These are phyloP conservation scores for Ilyonectria mors-panacis DNA, from an alignment of 2,329 filamentous ascomycete species.

Conservation along the genomic window DNA sequence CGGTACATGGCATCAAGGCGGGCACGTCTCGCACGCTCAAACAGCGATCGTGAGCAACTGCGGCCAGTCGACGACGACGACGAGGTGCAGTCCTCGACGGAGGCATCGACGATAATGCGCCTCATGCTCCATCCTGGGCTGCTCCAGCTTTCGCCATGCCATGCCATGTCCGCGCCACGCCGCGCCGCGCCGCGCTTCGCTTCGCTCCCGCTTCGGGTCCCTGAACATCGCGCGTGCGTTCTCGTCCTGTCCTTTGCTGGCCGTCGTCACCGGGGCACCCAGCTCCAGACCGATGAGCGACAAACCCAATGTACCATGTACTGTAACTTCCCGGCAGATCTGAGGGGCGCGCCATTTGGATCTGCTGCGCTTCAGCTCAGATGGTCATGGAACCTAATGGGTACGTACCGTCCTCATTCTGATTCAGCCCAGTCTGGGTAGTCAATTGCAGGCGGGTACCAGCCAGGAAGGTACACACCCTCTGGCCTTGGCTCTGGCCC, in stretches of 20 bases:
- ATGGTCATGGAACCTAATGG: slow-evolving; percentile 21
- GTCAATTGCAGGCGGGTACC: slow-evolving; percentile 17
- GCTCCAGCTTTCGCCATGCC: slow-evolving; percentile 29
- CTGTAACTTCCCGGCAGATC: slow-evolving; percentile 16
- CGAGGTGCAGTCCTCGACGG: slow-evolving; percentile 11
- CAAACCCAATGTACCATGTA: slow-evolving; percentile 13
- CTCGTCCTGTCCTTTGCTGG: slow-evolving; percentile 11
- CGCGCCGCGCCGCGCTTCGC: slow-evolving; percentile 11
- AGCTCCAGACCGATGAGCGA: slow-evolving; percentile 24
- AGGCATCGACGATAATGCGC: slow-evolving; percentile 25
- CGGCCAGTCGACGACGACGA: slow-evolving; percentile 24
- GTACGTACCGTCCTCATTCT: slow-evolving; percentile 15
- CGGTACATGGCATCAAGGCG: slow-evolving; percentile 20
- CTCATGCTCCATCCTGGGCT: slow-evolving; percentile 23
- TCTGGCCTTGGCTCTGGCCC: background rate
- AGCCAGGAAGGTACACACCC: slow-evolving; percentile 17
- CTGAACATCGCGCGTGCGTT: slow-evolving; percentile 24
- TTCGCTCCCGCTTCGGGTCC: slow-evolving; percentile 17
- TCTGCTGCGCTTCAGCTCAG: slow-evolving; percentile 26
- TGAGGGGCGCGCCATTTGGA: slow-evolving; percentile 28
- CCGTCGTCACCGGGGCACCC: slow-evolving; percentile 20
- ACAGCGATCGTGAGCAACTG: slow-evolving; percentile 22
- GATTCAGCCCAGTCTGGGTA: slow-evolving; percentile 17
- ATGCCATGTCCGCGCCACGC: slow-evolving; percentile 24
- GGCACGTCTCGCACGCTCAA: slow-evolving; percentile 30